Evolutionary conservation across 2,329 filamentous ascomycete species (phyloP), one percentile per base, ranked within the genome.

Genomic region (Neocatenulostroma microsporum): DNA sequence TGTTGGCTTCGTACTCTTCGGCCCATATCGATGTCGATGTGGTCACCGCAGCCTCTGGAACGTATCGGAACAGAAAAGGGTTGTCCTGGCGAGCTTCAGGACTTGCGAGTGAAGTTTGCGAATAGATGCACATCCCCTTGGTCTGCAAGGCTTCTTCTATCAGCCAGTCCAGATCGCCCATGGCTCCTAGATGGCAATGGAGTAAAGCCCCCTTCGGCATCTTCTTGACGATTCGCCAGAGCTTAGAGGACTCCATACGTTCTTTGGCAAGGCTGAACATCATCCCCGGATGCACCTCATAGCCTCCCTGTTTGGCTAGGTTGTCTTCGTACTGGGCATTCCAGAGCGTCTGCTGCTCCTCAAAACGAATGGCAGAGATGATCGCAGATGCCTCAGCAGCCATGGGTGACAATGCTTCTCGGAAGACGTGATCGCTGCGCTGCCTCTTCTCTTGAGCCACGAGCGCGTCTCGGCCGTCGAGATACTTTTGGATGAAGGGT

Each of bases 121-220:
- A 73, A 14, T 61, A 62, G 41, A 94, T 75, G 60, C 84, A 80
- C 53, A 94, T 81, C 1, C 84, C 84, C 0, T 80, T 76, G 0
- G 78, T 81, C 9, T 69, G 66, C 45, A 96, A 70, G 2, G 84
- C 75, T 50, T 82, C 71, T 5, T 80, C 73, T 25, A 94, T 72
- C 6, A 94, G 64, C 66, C 78, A 93, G 55, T 86, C 82, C 46
- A 87, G 78, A 58, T 94, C 83, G 33, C 94, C 82, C 79, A 93
- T 93, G 50, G 88, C 86, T 60, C 93, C 84, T 56, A 93, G 68
- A 61, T 96, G 88, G 28, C 85, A 85, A 64, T 96, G 88, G 41
- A 94, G 64, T 20, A 94, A 68, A 8, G 80, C 73, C 10, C 89
- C 91, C 60, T 96, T 96, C 19, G 89, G 89, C 83, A 96, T 86